Base-by-base conservation (phyloP, 1,284 basidiomycete species). In the Neonothopanus nambi region DNA sequence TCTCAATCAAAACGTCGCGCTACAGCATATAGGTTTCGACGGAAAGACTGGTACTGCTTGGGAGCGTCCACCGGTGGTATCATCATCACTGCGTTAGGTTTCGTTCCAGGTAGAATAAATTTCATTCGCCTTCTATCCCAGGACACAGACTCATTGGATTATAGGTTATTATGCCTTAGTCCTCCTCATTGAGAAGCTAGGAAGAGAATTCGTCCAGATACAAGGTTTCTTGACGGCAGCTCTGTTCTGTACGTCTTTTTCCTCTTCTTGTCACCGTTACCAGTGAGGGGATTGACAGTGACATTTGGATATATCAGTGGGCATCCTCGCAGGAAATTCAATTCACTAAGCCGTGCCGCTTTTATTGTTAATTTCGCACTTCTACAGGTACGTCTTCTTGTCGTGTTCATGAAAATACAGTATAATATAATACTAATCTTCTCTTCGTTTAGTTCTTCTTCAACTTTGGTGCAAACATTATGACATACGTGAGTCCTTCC, bases 391-490 rank as follows among this genome's bases (percentile, higher is more conserved):
- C 4, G 58, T 47, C 13, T 18, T 50, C 47, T 37, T 18, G 3
- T 35, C 13, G 21, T 17, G 20, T 47, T 28, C 13, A 17, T 28
- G 15, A 7, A 30, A n/a, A 17, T n/a, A 15, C n/a, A 28, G 11
- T 5, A 28, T 11, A 28, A 12, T 48, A 21, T 38, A 4, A 46
- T 21, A 18, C 20, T 44, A 42, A 30, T n/a, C 3, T 23, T 3
- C 33, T 15, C 13, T 7, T 17, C 3, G n/a, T 15, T n/a, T 47
- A 81, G 71, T 80, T 81, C 70, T 81, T 80, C 70, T 80, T 81
- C 70, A 81, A 81, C 64, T 83, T 81, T 65, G 87, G 87, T 17
- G 84, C 89, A 20, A 91, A 91, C 72, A 73, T 85, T 67, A 79
- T 77, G n/a, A 78, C 77, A 44, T 78, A 75, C 54, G 72, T 79